Base-by-base conservation (phyloP, 2,329 filamentous ascomycete genomes). In the Alternaria consortialis region DNA sequence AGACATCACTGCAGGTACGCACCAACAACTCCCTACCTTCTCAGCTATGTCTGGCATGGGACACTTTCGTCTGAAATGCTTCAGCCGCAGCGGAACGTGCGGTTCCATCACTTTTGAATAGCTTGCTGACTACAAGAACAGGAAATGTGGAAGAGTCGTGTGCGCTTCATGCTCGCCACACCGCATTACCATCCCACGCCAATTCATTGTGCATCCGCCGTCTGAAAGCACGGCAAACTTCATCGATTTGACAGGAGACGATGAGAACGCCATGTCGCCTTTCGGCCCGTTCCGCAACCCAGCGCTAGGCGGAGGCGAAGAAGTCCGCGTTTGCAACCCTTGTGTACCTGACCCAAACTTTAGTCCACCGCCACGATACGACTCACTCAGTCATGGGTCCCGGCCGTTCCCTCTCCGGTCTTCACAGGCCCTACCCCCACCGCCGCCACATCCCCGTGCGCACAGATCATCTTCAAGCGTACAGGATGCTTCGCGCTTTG, bases 121-220 rank as follows among this genome's bases (percentile, higher is more conserved):
- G 15, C 5, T 5, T 37, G n/a, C 60, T 63, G 17, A 63, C 48
- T 6, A 7, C 15, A 11, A 29, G 23, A 17, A 56, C 47, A 91
- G 90, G 68, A 97, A 97, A 86, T 98, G 94, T 76, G 94, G 94
- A 46, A 85, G 93, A 63, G 94, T 98, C 8, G 94, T 98, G 25
- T 98, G 94, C 79, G 89, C 90, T 59, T 85, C 88, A 20, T 98
- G 94, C 81, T 97, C 94, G 3, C 94, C 94, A 4, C 94, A 98
- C 78, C 88, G 93, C 63, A 98, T 98, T 74, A 97, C 92, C 4
- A 97, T 98, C 65, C 94, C 94, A 1, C 87, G 94, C 66, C 92
- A 95, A 74, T 98, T 92, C 77, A 97, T 98, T 66, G 93, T 97
- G 27, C 90, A 90, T 48, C 91, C 92, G 3, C 66, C 72, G 71